These are phyloP conservation scores for Ambrosia trifida DNA, from an alignment of 129 eudicot species.

Conservation along the genomic window DNA sequence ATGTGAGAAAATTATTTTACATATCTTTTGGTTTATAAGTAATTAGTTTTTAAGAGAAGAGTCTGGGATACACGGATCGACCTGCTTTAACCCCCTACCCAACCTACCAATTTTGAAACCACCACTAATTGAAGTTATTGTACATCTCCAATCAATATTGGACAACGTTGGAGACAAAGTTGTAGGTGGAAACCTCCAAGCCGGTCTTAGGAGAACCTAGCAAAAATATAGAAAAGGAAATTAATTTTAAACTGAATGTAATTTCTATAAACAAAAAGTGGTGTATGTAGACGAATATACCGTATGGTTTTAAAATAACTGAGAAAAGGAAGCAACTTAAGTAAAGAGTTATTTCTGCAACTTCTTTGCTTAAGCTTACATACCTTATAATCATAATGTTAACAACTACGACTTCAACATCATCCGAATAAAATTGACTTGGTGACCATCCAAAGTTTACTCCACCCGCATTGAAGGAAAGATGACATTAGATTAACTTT, in stretches of 20 bases:
- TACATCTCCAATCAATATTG: slow-evolving; percentile 84
- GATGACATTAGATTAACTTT: too few relatives aligned
- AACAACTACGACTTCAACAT: too few relatives aligned
- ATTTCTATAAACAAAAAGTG: not conserved
- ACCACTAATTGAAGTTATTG: not conserved
- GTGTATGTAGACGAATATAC: slow-evolving; percentile 26
- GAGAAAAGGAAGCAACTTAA: slow-evolving; percentile 68
- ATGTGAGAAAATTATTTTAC: not conserved
- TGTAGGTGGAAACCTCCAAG: slow-evolving; percentile 75
- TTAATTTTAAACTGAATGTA: not conserved
- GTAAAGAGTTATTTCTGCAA: too few relatives aligned
- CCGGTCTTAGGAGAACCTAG: slow-evolving; percentile 75
- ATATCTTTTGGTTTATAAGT: not conserved
- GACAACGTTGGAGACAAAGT: slow-evolving; percentile 78
- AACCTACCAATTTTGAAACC: not conserved
- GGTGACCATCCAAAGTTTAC: too few relatives aligned
- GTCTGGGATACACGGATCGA: not conserved
- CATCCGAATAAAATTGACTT: too few relatives aligned
- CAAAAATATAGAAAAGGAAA: not conserved
- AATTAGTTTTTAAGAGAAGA: not conserved
- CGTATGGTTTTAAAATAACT: slow-evolving; percentile 72
- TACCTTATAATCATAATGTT: too few relatives aligned
- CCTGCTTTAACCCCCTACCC: not conserved
- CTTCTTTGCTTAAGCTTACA: too few relatives aligned
- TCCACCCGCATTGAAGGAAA: too few relatives aligned